Base-by-base conservation (phyloP, 1,284 basidiomycete genomes). In the Rhizoctonia solani region DNA sequence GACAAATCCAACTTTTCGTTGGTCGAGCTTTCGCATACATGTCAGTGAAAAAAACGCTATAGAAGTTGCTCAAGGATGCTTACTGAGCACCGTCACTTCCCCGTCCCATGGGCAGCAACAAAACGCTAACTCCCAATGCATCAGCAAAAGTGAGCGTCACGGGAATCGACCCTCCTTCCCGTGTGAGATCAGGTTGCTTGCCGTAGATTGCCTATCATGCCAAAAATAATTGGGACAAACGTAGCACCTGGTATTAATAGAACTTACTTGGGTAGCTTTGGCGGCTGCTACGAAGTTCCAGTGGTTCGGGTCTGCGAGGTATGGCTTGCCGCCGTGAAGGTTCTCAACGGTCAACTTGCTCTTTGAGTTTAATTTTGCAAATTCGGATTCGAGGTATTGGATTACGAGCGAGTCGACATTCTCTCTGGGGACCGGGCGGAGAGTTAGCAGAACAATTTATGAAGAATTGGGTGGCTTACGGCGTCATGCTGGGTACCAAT, bases 91-190 rank as follows among this genome's bases (percentile, higher is more conserved):
- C 95, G 74, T 99, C 95, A 74, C 96, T 93, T 3, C 92, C 91
- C 66, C 94, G 81, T 6, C 95, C 95, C 87, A 98, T 95, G 2
- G 95, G 95, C 58, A 98, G 81, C 25, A 98, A 79, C 46, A 95
- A 78, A 8, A 97, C 90, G 72, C 92, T 92, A 41, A 89, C 87
- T 3, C 42, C 53, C 54, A 98, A 80, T 54, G 87, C 85, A 75
- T 98, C 93, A 19, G 95, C 93, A 77, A 99, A 98, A 3, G 95
- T 97, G 68, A 99, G 83, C 4, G 95, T 97, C 54, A 98, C 93
- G 0, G 95, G 95, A 72, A 98, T 98, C 1, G 93, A 96, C 1
- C 96, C 95, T 68, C 97, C 96, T 79, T 99, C 96, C 54, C 94
- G 85, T 1, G 92, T 96, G 74, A 93, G 83, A 76, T 97, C 93